A percentile compares a stretch with the other conserved stretches of the same genome.
Conservation (phyloP, 2,329 filamentous ascomycete species). For the Claviceps lovelessii region DNA sequence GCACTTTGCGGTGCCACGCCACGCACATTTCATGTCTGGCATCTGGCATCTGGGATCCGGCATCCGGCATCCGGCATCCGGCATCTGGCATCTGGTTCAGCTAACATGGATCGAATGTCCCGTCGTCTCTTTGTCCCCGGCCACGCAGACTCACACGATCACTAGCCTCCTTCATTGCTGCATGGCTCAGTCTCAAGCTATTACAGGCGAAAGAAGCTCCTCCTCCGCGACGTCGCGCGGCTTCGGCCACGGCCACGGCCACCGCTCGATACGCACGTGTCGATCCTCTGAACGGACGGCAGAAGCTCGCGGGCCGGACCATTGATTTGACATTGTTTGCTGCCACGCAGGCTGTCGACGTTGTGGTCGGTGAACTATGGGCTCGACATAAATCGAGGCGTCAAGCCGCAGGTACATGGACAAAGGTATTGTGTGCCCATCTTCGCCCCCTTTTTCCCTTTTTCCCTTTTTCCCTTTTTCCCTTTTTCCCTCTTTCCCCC, state of each 20-base stretch:
- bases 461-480: neutral
- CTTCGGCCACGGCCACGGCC: constrained; percentile 11
- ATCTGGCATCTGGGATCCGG: neutral
- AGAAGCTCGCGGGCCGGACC: constrained; percentile 49
- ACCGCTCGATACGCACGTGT: neutral
- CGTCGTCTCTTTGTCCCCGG: neutral
- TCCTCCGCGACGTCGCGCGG: constrained; percentile 13
- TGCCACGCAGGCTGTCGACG: constrained; percentile 55
- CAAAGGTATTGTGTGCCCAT: constrained; percentile 20
- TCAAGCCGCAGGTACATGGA: constrained; percentile 31
- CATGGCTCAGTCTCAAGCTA: constrained; percentile 41
- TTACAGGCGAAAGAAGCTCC: constrained; percentile 38
- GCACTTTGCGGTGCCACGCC: too few relatives aligned
- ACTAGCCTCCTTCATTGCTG: constrained; percentile 44
- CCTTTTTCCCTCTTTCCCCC: too few relatives aligned
- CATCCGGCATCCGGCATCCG: neutral
- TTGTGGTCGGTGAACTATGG: constrained; percentile 54
- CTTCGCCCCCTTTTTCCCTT: neutral
- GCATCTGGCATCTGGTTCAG: neutral
- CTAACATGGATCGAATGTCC: neutral
- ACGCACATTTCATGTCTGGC: neutral
- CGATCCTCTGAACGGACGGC: constrained; percentile 5
- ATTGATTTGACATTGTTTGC: constrained; percentile 75
- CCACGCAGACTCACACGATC: constrained; percentile 37
- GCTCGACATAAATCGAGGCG: constrained; percentile 31